phyloP scores from a whole-genome alignment of 2,329 filamentous ascomycete genomes.

The Xylaria sp. region DNA sequence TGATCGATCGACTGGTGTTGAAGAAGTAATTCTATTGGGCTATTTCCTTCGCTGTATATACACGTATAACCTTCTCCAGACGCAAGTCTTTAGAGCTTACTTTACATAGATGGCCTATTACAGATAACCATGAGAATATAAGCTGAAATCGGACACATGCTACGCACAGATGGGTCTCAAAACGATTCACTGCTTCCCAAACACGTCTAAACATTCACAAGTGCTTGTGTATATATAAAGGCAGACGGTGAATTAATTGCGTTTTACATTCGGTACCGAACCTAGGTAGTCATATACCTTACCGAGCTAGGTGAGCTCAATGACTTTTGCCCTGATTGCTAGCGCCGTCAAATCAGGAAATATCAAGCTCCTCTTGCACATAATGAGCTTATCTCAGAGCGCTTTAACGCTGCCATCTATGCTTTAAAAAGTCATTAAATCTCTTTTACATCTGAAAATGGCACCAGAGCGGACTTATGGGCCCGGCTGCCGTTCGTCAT shows the following conservation, averaged over 20 bases:
- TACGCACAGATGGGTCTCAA: no score
- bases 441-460: not conserved
- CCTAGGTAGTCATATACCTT: not conserved
- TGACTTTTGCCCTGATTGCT: not conserved
- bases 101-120: conserved; percentile 1
- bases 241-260: not conserved
- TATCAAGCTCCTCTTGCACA: not conserved
- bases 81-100: conserved; percentile 25
- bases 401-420: not conserved
- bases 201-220: no score
- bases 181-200: no score
- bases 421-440: not conserved
- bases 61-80: conserved; percentile 6
- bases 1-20: not conserved
- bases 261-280: not conserved
- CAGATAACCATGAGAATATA: not conserved
- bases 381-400: not conserved
- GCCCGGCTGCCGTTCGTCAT: not conserved
- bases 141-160: not conserved
- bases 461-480: not conserved
- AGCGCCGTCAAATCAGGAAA: not conserved
- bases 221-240: not conserved
- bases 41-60: conserved; percentile 21
- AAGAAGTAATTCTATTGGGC: not conserved
- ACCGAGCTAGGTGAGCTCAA: not conserved